Evolutionary conservation across 1,139 yeast species (phyloP).

Genomic region (Yamadazyma trypodendri): DNA sequence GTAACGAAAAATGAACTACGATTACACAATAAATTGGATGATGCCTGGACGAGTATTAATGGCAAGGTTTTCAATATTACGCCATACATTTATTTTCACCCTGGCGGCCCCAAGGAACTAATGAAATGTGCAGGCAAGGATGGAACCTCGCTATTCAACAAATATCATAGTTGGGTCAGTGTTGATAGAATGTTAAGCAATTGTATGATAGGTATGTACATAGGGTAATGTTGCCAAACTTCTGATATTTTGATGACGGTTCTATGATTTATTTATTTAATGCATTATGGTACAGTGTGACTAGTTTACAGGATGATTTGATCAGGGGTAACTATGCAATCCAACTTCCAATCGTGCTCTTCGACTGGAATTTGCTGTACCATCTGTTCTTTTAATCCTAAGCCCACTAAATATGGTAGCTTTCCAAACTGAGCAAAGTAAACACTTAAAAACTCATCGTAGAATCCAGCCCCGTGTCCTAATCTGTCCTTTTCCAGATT

Average conservation of each 20-base stretch:
- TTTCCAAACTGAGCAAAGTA: conserved; percentile 34
- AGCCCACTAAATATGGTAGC: conserved; percentile 55
- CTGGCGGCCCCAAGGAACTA: conserved; percentile 85
- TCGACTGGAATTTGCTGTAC: conserved; percentile 61
- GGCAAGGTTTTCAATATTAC: conserved; percentile 86
- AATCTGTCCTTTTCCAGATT: conserved; percentile 53
- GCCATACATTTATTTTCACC: conserved; percentile 81
- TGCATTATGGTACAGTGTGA: conserved; percentile 1
- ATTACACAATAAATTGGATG: conserved; percentile 56
- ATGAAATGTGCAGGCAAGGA: conserved; percentile 83
- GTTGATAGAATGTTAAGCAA: conserved; percentile 76
- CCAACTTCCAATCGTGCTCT: conserved; percentile 66
- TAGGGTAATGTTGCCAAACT: conserved; percentile 2
- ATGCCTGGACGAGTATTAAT: conserved; percentile 83
- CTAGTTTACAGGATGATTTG: neutral
- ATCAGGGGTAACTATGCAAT: conserved; percentile 48
- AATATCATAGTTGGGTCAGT: conserved; percentile 88
- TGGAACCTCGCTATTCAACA: conserved; percentile 75
- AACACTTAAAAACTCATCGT: conserved; percentile 71
- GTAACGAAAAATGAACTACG: conserved; percentile 61
- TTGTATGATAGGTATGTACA: conserved; percentile 67
- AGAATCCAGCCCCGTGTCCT: conserved; percentile 94
- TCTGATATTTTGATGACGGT: no score
- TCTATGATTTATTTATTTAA: conserved; percentile 7
- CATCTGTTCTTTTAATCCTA: conserved; percentile 73